phyloP scores from a whole-genome alignment of 805 yeast genomes.

The Pichia californica region DNA sequence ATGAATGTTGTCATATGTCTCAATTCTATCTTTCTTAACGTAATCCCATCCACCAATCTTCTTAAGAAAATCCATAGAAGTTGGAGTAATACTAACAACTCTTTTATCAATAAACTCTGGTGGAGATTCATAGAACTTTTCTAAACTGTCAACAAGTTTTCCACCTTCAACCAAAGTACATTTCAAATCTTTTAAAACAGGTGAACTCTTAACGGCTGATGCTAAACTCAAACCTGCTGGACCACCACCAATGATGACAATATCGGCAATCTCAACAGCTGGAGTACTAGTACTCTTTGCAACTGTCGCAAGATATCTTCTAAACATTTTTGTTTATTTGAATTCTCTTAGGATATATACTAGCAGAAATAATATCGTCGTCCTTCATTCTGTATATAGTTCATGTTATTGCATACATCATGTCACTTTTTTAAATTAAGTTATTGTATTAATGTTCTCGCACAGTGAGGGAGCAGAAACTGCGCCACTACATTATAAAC shows the following conservation, averaged over 20 bases:
- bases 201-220: slow-evolving; percentile 69
- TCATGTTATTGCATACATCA: too few relatives aligned
- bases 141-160: slow-evolving; percentile 42
- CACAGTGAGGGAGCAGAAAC: too few relatives aligned
- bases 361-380: too few relatives aligned
- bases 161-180: slow-evolving; percentile 73
- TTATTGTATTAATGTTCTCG: too few relatives aligned
- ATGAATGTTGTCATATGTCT: slow-evolving; percentile 71
- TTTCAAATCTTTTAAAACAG: slow-evolving; percentile 49
- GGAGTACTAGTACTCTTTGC: slow-evolving; percentile 5
- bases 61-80: slow-evolving; percentile 58
- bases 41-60: slow-evolving; percentile 72
- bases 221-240: slow-evolving; percentile 92
- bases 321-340: slow-evolving; percentile 13
- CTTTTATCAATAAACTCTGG: slow-evolving; percentile 63
- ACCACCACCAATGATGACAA: slow-evolving; percentile 92
- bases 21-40: slow-evolving; percentile 62
- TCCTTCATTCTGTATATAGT: too few relatives aligned
- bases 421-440: too few relatives aligned
- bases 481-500: too few relatives aligned
- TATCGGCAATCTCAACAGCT: slow-evolving; percentile 40
- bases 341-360: too few relatives aligned
- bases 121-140: slow-evolving; percentile 38
- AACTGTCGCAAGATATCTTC: slow-evolving; percentile 25
- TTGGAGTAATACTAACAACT: slow-evolving; percentile 81